Conservation (phyloP, 2,329 filamentous ascomycete species). For the Apiospora kogelbergensis region DNA sequence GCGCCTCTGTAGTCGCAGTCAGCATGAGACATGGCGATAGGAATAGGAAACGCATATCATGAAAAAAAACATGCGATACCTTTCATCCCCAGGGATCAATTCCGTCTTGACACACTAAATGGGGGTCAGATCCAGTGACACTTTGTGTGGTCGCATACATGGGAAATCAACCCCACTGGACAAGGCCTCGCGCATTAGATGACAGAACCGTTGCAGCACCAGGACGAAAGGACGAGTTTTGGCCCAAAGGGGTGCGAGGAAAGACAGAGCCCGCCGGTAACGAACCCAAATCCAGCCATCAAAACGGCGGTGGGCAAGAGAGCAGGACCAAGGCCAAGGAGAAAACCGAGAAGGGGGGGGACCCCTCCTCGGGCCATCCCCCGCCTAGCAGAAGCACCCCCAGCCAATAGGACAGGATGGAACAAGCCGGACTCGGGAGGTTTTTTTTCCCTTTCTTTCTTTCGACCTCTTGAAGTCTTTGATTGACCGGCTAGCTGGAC, state of each 20-base stretch:
- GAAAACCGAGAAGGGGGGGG: too few relatives aligned
- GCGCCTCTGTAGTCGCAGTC: neutral
- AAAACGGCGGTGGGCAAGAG: neutral
- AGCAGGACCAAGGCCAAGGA: too few relatives aligned
- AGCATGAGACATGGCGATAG: neutral
- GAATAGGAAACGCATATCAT: neutral
- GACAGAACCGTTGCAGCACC: neutral
- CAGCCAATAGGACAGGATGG: neutral
- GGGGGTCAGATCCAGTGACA: neutral
- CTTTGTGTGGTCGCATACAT: neutral
- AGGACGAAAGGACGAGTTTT: neutral
- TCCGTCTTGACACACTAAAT: neutral
- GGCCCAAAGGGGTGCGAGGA: neutral
- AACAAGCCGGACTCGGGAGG: conserved; percentile 5
- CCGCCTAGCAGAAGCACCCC: neutral
- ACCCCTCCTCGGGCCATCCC: neutral
- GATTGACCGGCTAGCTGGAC: neutral
- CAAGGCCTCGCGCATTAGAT: conserved; percentile 3
- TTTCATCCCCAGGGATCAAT: neutral
- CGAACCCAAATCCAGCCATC: conserved; percentile 1
- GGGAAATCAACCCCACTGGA: neutral
- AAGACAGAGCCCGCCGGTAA: neutral
- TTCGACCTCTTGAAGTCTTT: neutral
- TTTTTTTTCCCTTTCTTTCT: neutral
- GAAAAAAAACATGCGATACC: neutral